phyloP scores from a whole-genome alignment of 2,329 filamentous ascomycete genomes.

The Claviceps pazoutovae region DNA sequence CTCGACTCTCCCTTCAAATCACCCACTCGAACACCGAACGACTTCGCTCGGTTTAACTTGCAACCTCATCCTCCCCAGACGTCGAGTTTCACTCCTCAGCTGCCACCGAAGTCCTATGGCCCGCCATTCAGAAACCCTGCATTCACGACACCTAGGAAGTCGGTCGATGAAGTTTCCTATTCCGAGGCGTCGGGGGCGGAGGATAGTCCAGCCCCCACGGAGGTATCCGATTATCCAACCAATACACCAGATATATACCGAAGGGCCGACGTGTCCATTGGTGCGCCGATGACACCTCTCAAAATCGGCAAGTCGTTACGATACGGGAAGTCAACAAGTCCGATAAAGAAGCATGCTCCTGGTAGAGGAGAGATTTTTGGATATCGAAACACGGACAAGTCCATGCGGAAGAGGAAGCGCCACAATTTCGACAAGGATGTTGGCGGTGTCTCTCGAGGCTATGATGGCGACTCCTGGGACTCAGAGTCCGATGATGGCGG shows the following conservation, averaged over 20 bases:
- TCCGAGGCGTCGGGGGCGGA: slow-evolving; percentile 45
- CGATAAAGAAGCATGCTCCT: slow-evolving; percentile 29
- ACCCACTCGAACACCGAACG: slow-evolving; percentile 15
- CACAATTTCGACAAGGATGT: slow-evolving; percentile 38
- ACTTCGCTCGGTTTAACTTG: slow-evolving; percentile 22
- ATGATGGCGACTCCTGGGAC: slow-evolving; percentile 31
- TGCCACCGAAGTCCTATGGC: slow-evolving; percentile 28
- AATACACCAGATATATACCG: slow-evolving; percentile 39
- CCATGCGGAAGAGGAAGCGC: slow-evolving; percentile 39
- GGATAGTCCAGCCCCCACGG: slow-evolving; percentile 45
- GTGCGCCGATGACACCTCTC: slow-evolving; percentile 30
- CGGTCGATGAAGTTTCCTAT: slow-evolving; percentile 36
- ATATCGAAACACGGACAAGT: slow-evolving; percentile 22
- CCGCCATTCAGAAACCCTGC: slow-evolving; percentile 48
- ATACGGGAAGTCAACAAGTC: slow-evolving; percentile 25
- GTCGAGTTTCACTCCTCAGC: slow-evolving; percentile 32
- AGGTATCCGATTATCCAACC: slow-evolving; percentile 37
- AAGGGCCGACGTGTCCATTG: slow-evolving; percentile 28
- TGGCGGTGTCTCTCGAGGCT: slow-evolving; percentile 30
- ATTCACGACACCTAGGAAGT: slow-evolving; percentile 48
- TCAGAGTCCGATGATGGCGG: slow-evolving; percentile 31
- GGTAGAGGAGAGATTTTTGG: slow-evolving; percentile 53
- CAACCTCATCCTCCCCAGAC: slow-evolving; percentile 25
- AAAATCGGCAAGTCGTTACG: slow-evolving; percentile 32
- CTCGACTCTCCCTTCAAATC: slow-evolving; percentile 27